Evolutionary conservation across 2,329 filamentous ascomycete genomes (phyloP), one percentile per base, ranked within the genome.

Genomic region (Chaetomium globosum): DNA sequence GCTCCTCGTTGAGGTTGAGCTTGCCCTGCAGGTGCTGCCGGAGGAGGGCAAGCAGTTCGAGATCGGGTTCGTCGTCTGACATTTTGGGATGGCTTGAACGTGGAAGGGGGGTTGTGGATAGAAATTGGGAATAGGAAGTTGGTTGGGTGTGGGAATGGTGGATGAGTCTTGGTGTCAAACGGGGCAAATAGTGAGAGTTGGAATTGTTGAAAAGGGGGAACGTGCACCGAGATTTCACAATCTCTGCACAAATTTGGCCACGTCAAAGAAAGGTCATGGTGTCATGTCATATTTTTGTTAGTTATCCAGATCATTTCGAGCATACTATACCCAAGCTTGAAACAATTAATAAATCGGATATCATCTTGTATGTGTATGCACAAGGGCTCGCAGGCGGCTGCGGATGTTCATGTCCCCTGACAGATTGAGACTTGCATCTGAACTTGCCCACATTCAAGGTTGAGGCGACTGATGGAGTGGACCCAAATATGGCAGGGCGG

Each of bases 1-100:
- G 85, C 26, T 88, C 84, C 23, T 84, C 78, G 55, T 83, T 77
- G 61, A 86, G 74, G 30, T 80, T 77, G 23, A 82, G 79, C 64
- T 85, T 84, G 61, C 87, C 85, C 61, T 89, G 78, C 53, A 96
- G 83, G 68, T 93, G 91, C 76, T 95, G 87, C 61, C 93, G 89
- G 16, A 98, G 85, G 23, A 97, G 88, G 71, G 89, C 92, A 23
- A 97, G 83, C 54, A 98, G 87, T 78, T 97, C 93, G 49, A 86
- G 89, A 74, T 97, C 94, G 56, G 89, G 89, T 77, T 97, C 94
- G 77, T 96, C 92, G 80, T 97, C 93, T 12, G 71, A 72, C 71
- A 72, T 72, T 61, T 56, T 67, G 52, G 46, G 10, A 4, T 10
- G 16, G 16, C 31, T 36, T 21, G 46, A 23, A 7, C 7, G 21